These are phyloP conservation scores for Sporothrix euskadiensis DNA, from an alignment of 2,329 filamentous ascomycete species.

Conservation along the genomic window DNA sequence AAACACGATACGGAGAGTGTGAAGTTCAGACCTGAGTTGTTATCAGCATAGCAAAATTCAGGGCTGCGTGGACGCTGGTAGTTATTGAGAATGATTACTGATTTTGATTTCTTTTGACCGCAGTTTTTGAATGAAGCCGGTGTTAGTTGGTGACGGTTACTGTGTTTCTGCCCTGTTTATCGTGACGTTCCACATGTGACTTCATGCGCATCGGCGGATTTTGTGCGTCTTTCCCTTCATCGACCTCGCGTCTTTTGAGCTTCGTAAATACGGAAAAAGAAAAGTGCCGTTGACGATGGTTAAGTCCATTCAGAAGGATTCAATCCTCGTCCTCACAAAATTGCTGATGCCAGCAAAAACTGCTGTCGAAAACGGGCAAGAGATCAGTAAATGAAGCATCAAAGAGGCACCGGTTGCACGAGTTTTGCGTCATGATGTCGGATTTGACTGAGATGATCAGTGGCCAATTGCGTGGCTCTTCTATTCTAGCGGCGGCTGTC, in stretches of 20 bases:
- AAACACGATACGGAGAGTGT: no score
- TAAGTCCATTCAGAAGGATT: background rate
- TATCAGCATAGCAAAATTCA: no score
- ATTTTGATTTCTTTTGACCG: no score
- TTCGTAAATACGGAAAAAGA: background rate
- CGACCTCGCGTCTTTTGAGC: background rate
- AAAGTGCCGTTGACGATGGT: no score
- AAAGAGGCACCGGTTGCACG: background rate
- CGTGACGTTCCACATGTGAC: background rate
- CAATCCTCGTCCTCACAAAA: background rate
- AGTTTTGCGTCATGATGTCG: background rate
- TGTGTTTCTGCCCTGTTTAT: no score
- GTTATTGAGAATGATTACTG: no score
- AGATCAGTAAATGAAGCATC: background rate
- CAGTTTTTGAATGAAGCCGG: no score
- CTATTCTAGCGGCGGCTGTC: background rate
- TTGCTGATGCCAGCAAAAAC: constrained; percentile 1
- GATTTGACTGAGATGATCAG: background rate
- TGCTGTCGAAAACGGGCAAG: background rate
- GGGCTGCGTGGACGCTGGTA: no score
- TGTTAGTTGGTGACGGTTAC: no score
- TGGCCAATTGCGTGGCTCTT: background rate
- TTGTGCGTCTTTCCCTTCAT: background rate
- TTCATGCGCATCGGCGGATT: background rate
- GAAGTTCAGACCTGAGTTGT: no score